Base-by-base conservation (phyloP, 2,329 filamentous ascomycete species). In the Colletotrichum higginsianum region DNA sequence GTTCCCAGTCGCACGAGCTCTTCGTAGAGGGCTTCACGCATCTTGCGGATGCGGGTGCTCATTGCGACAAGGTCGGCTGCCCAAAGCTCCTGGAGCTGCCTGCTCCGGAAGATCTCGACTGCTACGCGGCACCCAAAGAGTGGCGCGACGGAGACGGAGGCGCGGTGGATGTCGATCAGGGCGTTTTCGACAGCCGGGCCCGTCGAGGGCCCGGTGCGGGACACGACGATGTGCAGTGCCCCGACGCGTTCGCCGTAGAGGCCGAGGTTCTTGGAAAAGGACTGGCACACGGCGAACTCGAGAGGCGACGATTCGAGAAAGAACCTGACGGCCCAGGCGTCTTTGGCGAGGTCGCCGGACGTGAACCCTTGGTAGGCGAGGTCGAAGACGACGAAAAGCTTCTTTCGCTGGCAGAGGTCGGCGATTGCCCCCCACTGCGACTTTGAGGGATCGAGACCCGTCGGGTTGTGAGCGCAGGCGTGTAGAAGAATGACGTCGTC, bases 311-410 rank as follows among this genome's bases (percentile, higher is more conserved):
- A 72, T 42, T 55, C 49, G 16, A 44, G 53, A 56, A 81, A 81
- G 65, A 79, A 74, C 2, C 78, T 75, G 26, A 81, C 73, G 2
- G 78, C 73, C 75, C 77, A 81, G 16, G 75, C 77, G 65, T 81
- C 80, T 15, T 75, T 66, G 53, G 77, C 78, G 1, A 76, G 55
- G 66, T 79, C 74, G 15, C 80, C 80, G 1, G 79, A 77, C 3
- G 79, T 78, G 67, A 81, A 80, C 4, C 80, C 80, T 71, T 80
- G 80, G 71, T 81, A 81, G 18, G 80, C 80, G 11, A 63, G 73
- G 65, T 81, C 80, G 57, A 81, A 79, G 61, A 81, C 72, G 16
- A 76, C 75, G 46, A 81, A 77, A 4, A 81, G 63, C 2, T 72
- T 53, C 66, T 75, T 77, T 61, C 73, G 66, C 67, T 77, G 71